These are phyloP conservation scores for Evernia prunastri DNA, from an alignment of 495 filamentous ascomycete genomes.

Conservation along the genomic window DNA sequence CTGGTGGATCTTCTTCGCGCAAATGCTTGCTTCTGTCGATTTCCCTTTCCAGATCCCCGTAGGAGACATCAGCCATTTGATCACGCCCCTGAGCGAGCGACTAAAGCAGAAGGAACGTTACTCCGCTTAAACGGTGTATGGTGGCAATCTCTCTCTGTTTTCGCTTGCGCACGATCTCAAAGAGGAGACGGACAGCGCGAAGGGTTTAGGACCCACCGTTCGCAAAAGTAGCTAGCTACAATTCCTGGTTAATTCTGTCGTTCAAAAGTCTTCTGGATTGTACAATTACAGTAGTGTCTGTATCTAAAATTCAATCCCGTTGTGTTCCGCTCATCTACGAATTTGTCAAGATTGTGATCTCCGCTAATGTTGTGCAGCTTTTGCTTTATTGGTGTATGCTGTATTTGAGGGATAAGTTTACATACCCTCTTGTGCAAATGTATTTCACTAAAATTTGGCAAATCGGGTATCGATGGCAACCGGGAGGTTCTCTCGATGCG, in stretches of 20 bases:
- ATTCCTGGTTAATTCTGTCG: not conserved
- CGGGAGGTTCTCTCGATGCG: not conserved
- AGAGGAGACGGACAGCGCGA: not conserved
- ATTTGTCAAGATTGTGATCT: not conserved
- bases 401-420: not conserved
- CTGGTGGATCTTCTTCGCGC: conserved; percentile 47
- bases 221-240: not conserved
- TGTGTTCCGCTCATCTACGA: not conserved
- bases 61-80: conserved; percentile 40
- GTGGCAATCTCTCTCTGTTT: not conserved
- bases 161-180: not conserved
- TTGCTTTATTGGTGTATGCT: too few species aligned
- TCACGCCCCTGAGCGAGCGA: conserved; percentile 22
- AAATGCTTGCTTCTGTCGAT: conserved; percentile 50
- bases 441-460: not conserved
- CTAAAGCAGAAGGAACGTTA: conserved; percentile 20
- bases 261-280: not conserved
- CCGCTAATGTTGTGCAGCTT: not conserved
- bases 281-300: not conserved
- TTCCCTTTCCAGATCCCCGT: conserved; percentile 52
- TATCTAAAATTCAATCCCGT: not conserved
- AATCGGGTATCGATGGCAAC: not conserved
- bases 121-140: conserved; percentile 1
- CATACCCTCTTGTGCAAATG: not conserved
- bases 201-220: not conserved